phyloP scores from a whole-genome alignment of 1,284 basidiomycete genomes.

The Somion occarium region DNA sequence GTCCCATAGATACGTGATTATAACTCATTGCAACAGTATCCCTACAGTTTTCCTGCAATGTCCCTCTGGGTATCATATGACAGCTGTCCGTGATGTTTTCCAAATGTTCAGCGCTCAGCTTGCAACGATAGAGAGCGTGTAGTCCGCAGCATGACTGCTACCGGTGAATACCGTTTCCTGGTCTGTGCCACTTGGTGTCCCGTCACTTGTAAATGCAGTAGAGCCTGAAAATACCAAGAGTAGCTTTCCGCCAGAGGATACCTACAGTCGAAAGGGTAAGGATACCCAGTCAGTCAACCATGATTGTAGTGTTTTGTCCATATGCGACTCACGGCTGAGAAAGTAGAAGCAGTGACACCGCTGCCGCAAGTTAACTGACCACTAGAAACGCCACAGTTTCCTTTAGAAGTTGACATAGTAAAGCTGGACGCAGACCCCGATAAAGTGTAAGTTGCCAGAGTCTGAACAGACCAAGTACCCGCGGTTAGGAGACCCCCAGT shows the following conservation, averaged over 20 bases:
- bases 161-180: slow-evolving; percentile 50
- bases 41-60: no score
- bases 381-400: slow-evolving; percentile 31
- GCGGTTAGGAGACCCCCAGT: slow-evolving; percentile 32
- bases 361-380: slow-evolving; percentile 32
- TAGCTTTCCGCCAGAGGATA: slow-evolving; percentile 41
- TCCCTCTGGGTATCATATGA: no score
- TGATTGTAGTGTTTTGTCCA: neutral
- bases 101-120: no score
- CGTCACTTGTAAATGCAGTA: slow-evolving; percentile 46
- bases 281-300: neutral
- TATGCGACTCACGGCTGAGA: slow-evolving; percentile 43
- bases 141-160: slow-evolving; percentile 35
- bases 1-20: no score
- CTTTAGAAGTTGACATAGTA: slow-evolving; percentile 36
- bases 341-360: slow-evolving; percentile 36
- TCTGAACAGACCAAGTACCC: slow-evolving; percentile 36
- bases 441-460: slow-evolving; percentile 31
- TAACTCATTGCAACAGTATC: no score
- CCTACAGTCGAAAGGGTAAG: no score
- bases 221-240: slow-evolving; percentile 49
- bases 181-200: slow-evolving; percentile 46
- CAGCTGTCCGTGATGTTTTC: no score
- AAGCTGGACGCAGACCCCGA: slow-evolving; percentile 28
- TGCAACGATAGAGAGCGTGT: slow-evolving; percentile 39